These are phyloP conservation scores for Cystoisospora suis DNA, from an alignment of 169 alveolate species.

Conservation along the genomic window DNA sequence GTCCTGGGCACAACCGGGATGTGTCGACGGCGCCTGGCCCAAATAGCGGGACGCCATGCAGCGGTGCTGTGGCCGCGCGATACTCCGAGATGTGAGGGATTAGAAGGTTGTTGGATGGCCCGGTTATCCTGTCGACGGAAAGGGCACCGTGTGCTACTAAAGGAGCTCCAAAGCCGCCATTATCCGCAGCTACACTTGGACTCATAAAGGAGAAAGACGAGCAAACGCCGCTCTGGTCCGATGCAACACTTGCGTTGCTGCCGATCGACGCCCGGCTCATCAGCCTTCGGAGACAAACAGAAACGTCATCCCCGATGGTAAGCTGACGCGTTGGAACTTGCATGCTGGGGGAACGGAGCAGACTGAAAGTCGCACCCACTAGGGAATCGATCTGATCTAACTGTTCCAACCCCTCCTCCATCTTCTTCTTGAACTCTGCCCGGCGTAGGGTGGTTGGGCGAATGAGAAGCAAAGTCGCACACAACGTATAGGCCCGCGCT, in stretches of 20 bases:
- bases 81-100: not conserved
- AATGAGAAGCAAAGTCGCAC: not conserved
- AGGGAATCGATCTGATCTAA: not conserved
- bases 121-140: too few relatives aligned
- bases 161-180: too few relatives aligned
- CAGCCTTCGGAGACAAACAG: constrained; percentile 24
- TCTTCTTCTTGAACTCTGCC: not conserved
- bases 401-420: not conserved
- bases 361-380: not conserved
- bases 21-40: too few relatives aligned
- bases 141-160: too few relatives aligned
- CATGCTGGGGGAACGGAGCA: constrained; percentile 34
- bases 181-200: not conserved
- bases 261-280: constrained; percentile 18
- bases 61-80: not conserved
- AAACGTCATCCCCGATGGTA: constrained; percentile 13
- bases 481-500: not conserved
- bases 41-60: too few relatives aligned
- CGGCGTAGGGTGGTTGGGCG: not conserved
- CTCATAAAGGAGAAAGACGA: not conserved
- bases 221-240: not conserved
- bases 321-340: not conserved
- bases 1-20: too few relatives aligned
- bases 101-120: not conserved
- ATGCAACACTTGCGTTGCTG: constrained; percentile 13